These are phyloP conservation scores for Alternaria alternata DNA, from an alignment of 2,329 filamentous ascomycete genomes.

Conservation along the genomic window DNA sequence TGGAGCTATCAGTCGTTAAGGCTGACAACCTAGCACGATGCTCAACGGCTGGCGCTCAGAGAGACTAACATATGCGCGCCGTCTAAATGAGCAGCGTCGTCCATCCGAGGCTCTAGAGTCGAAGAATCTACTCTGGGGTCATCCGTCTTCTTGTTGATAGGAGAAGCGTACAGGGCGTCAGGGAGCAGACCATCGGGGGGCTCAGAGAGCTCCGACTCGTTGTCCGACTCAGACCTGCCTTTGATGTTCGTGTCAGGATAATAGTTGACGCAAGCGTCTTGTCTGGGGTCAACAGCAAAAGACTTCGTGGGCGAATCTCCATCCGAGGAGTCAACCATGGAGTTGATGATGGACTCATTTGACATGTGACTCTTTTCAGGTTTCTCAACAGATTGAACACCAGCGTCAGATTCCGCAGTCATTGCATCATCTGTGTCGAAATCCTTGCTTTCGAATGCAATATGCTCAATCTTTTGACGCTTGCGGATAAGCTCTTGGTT, in stretches of 20 bases:
- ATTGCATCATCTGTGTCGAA: not conserved
- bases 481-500: not conserved
- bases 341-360: not conserved
- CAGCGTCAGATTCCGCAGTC: not conserved
- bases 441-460: not conserved
- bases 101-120: not conserved
- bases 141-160: not conserved
- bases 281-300: not conserved
- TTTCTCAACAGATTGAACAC: not conserved
- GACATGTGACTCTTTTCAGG: not conserved
- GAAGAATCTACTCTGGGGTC: not conserved
- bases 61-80: not conserved
- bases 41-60: not conserved
- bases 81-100: not conserved
- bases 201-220: not conserved
- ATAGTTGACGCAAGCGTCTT: not conserved
- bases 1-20: not conserved
- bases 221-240: not conserved
- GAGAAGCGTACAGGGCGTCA: not conserved
- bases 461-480: not conserved
- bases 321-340: not conserved
- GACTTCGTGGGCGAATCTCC: not conserved
- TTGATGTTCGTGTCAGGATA: not conserved
- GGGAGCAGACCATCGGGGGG: not conserved
- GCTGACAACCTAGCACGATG: not conserved